Conservation (phyloP, 371 early-diverging fungal species). For the Apophysomyces elegans region DNA sequence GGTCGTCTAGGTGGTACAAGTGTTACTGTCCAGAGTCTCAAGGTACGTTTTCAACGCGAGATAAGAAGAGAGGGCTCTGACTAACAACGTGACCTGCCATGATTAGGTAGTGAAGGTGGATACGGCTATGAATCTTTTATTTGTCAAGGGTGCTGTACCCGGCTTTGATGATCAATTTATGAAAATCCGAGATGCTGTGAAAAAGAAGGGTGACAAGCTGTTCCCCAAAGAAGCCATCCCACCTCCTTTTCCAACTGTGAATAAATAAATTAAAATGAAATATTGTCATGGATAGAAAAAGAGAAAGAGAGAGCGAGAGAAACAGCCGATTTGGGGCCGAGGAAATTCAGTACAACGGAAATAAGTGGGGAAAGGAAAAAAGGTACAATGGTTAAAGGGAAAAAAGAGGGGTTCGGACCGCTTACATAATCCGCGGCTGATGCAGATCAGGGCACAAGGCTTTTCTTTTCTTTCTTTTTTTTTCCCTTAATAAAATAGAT, state of each 20-base stretch:
- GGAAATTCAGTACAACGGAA: not conserved
- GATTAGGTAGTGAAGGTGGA: slow-evolving; percentile 86
- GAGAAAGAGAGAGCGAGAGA: not conserved
- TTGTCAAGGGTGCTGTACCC: slow-evolving; percentile 92
- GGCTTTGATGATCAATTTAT: slow-evolving; percentile 88
- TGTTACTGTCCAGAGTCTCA: slow-evolving; percentile 81
- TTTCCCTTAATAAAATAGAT: not conserved
- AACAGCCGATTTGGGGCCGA: not conserved
- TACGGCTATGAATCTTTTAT: slow-evolving; percentile 79
- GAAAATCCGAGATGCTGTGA: slow-evolving; percentile 86
- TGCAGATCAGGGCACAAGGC: slow-evolving; percentile 1
- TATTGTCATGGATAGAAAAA: not conserved
- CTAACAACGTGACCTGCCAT: not conserved
- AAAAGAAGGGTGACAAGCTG: slow-evolving; percentile 69
- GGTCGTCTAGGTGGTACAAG: slow-evolving; percentile 93
- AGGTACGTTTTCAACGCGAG: slow-evolving; percentile 44
- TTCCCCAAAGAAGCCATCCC: slow-evolving; percentile 72
- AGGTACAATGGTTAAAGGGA: no score
- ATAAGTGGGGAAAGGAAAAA: no score
- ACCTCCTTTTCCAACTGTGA: slow-evolving; percentile 78
- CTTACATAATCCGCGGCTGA: slow-evolving; percentile 7
- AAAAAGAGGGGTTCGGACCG: not conserved
- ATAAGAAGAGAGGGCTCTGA: not conserved
- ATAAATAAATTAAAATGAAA: slow-evolving; percentile 31
- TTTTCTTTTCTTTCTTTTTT: not conserved